Percentiles rank a stretch among this genome's conserved stretches.
Conservation (phyloP, 2,329 filamentous ascomycete genomes). For the Xylariales sp. region DNA sequence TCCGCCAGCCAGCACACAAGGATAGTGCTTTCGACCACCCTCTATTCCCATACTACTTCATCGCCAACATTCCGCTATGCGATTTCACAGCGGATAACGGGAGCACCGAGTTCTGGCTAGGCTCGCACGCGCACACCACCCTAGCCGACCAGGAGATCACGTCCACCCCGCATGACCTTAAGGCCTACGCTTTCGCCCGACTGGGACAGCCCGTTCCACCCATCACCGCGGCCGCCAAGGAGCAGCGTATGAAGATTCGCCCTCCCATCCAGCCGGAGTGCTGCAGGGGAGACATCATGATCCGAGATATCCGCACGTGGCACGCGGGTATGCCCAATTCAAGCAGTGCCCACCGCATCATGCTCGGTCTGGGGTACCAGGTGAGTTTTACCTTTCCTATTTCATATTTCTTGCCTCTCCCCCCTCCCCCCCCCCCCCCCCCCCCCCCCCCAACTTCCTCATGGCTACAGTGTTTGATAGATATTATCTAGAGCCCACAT, state of each 20-base stretch:
- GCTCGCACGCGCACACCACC: conserved; percentile 28
- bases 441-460: no score
- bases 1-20: conserved; percentile 33
- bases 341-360: conserved; percentile 18
- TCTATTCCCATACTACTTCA: conserved; percentile 30
- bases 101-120: conserved; percentile 35
- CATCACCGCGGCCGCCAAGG: conserved; percentile 11
- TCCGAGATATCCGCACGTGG: conserved; percentile 24
- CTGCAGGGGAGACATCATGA: conserved; percentile 21
- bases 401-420: no score
- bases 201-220: conserved; percentile 9
- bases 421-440: no score
- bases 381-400: conserved; percentile 2
- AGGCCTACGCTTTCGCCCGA: background rate
- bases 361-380: conserved; percentile 23
- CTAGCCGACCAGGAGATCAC: conserved; percentile 25
- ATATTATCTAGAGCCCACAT: background rate
- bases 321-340: conserved; percentile 28
- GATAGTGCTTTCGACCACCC: conserved; percentile 31
- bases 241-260: conserved; percentile 16
- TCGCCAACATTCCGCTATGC: conserved; percentile 33
- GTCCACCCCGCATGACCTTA: conserved; percentile 8
- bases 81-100: conserved; percentile 28
- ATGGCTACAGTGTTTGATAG: background rate
- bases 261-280: conserved; percentile 20